Evolutionary conservation across 139 green algal genomes (phyloP).

Genomic region (Ulvella scutata): DNA sequence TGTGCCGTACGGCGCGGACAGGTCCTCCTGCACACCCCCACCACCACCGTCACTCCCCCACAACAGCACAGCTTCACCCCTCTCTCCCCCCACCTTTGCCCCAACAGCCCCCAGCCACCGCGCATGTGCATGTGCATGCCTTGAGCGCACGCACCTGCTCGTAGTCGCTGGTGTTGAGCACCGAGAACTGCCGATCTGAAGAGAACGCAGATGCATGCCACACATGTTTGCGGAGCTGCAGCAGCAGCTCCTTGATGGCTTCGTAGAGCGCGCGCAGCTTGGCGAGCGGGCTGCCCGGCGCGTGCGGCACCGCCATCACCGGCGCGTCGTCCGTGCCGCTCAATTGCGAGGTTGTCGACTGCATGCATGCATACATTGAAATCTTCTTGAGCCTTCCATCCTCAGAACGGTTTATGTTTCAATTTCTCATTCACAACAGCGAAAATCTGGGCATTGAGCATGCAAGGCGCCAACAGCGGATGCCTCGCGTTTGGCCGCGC

Average conservation of each 20-base stretch:
- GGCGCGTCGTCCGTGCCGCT: not conserved
- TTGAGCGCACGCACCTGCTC: not conserved
- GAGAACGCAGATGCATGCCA: not conserved
- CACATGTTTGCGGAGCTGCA: not conserved
- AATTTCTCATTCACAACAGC: too few relatives aligned
- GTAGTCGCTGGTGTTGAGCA: not conserved
- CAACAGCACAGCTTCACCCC: not conserved
- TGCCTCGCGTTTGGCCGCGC: too few relatives aligned
- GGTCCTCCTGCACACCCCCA: constrained; percentile 8
- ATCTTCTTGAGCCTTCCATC: too few relatives aligned
- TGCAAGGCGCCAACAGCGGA: too few relatives aligned
- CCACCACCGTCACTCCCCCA: not conserved
- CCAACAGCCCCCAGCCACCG: not conserved
- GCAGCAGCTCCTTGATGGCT: constrained; percentile 3
- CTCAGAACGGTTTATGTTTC: too few relatives aligned
- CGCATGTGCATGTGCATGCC: not conserved
- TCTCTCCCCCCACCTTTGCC: not conserved
- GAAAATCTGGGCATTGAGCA: too few relatives aligned
- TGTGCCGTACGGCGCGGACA: constrained; percentile 49
- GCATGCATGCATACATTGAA: too few relatives aligned
- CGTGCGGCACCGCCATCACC: not conserved
- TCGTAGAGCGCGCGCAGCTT: not conserved
- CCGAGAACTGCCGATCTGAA: not conserved
- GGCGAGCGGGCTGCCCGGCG: not conserved
- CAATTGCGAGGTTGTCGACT: not conserved